Conservation (phyloP, 225 moss, liverwort and hornwort genomes). For the Physcomitrellopsis africana region DNA sequence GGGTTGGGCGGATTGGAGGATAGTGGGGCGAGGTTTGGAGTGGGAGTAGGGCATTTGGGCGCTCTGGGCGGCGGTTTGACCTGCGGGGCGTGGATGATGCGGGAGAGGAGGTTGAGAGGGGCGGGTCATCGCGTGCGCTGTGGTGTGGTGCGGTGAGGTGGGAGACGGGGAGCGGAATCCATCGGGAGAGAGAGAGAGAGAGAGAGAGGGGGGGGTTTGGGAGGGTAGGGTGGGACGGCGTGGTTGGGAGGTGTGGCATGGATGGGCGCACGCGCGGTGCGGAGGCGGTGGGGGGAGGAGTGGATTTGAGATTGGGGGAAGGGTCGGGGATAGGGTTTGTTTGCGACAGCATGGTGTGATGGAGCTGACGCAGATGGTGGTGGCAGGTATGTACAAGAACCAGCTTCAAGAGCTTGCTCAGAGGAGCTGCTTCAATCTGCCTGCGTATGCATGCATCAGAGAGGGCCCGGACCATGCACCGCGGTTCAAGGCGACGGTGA, state of each 20-base stretch:
- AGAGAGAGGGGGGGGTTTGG: too few relatives aligned
- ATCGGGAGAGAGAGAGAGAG: slow-evolving; percentile 17
- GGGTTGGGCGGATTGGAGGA: slow-evolving; percentile 29
- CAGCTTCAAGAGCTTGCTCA: slow-evolving; percentile 99
- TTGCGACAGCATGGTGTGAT: background rate
- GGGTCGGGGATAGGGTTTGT: slow-evolving; percentile 42
- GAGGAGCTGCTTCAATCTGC: slow-evolving; percentile 99
- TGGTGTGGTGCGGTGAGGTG: background rate
- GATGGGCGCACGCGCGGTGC: slow-evolving; percentile 9
- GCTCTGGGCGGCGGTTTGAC: slow-evolving; percentile 14
- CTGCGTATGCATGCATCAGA: slow-evolving; percentile 99
- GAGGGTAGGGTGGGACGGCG: slow-evolving; percentile 27
- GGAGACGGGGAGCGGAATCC: background rate
- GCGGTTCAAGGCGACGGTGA: slow-evolving; percentile 99
- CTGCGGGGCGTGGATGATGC: background rate
- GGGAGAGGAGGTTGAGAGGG: background rate
- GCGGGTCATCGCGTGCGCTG: background rate
- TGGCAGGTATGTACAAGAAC: slow-evolving; percentile 99
- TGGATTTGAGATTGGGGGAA: slow-evolving; percentile 24
- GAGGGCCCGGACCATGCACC: slow-evolving; percentile 99
- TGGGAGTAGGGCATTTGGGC: slow-evolving; percentile 6
- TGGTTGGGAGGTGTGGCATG: too few relatives aligned
- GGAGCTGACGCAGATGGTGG: slow-evolving; percentile 33
- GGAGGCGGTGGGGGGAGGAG: slow-evolving; percentile 1
- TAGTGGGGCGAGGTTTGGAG: too few relatives aligned